phyloP scores from a whole-genome alignment of 495 filamentous ascomycete species.

The Penicillium goetzii region DNA sequence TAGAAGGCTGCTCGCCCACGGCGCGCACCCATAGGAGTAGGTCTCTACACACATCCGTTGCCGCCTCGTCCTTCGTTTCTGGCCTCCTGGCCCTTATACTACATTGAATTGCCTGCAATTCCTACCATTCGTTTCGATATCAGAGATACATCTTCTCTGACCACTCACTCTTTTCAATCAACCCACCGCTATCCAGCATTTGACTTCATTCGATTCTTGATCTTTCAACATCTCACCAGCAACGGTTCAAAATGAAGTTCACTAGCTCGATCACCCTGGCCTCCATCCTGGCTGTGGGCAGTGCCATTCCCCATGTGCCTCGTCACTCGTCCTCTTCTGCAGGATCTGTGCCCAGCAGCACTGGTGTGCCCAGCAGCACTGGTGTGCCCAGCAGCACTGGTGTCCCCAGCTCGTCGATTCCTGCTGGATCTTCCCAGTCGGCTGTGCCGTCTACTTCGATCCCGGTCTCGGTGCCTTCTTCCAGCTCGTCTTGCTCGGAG shows the following conservation, averaged over 20 bases:
- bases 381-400: neutral
- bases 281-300: slow-evolving; percentile 12
- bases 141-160: neutral
- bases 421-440: too few relatives aligned
- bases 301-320: slow-evolving; percentile 7
- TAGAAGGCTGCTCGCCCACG: neutral
- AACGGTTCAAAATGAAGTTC: slow-evolving; percentile 12
- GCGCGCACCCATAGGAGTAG: neutral
- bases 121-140: slow-evolving; percentile 8
- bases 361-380: neutral
- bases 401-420: neutral
- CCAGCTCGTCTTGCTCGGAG: neutral
- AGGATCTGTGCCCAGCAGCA: neutral
- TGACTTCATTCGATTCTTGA: neutral
- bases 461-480: neutral
- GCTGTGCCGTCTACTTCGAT: neutral
- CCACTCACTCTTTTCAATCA: neutral
- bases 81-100: slow-evolving; percentile 4
- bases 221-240: neutral
- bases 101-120: slow-evolving; percentile 7
- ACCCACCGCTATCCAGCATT: neutral
- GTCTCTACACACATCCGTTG: neutral
- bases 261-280: slow-evolving; percentile 8
- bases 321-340: neutral
- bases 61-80: slow-evolving; percentile 8